Percentiles rank a stretch among this genome's conserved stretches.
phyloP scores from a whole-genome alignment of 1,139 yeast species.

The Protomyces inouyei region DNA sequence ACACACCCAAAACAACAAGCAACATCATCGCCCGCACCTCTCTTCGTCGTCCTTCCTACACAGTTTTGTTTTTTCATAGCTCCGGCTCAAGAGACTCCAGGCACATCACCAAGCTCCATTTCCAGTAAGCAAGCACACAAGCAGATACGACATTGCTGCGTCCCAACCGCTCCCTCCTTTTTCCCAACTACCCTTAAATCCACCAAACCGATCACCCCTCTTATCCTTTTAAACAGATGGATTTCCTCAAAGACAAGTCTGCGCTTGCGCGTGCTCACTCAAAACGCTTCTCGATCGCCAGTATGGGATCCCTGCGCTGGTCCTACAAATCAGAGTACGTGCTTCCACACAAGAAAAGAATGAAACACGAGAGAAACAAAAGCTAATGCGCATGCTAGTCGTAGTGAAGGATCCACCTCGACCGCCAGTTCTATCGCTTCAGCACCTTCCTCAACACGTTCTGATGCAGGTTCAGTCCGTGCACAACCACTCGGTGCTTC shows the following conservation, averaged over 20 bases:
- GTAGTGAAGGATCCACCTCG: slow-evolving; percentile 21
- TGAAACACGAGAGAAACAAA: not conserved
- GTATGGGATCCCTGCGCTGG: slow-evolving; percentile 24
- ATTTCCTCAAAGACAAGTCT: slow-evolving; percentile 12
- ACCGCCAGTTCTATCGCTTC: slow-evolving; percentile 23
- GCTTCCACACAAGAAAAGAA: not conserved
- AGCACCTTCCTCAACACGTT: slow-evolving; percentile 14
- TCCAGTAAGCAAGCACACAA: too few species aligned
- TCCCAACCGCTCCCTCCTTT: too few species aligned
- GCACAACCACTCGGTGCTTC: not conserved
- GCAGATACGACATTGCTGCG: too few species aligned
- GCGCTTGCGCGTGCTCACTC: slow-evolving; percentile 20
- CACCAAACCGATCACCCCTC: not conserved
- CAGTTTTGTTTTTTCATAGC: too few species aligned
- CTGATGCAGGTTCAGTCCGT: slow-evolving; percentile 13
- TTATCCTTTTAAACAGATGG: not conserved
- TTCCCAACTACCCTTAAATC: not conserved
- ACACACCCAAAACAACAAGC: too few species aligned
- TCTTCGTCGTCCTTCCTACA: too few species aligned
- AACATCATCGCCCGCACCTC: too few species aligned
- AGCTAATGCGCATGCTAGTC: not conserved
- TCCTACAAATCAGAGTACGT: slow-evolving; percentile 20
- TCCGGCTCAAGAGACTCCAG: too few species aligned
- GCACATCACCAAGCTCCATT: too few species aligned
- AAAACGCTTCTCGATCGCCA: slow-evolving; percentile 22